These are phyloP conservation scores for Ogataea zsoltii DNA, from an alignment of 805 yeast species.

Conservation along the genomic window DNA sequence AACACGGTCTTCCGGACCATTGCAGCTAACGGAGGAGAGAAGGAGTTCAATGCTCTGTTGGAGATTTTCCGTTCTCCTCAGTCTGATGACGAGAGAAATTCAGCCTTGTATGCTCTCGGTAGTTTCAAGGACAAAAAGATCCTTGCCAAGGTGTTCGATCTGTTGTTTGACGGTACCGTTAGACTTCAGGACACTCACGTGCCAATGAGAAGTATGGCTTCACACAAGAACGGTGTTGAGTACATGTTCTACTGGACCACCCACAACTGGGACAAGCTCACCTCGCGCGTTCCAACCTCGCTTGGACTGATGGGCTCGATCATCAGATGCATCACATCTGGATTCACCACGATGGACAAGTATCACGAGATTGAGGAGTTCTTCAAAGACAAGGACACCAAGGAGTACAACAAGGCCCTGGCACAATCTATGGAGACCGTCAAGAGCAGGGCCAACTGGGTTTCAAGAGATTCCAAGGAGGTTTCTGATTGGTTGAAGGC, in stretches of 20 bases:
- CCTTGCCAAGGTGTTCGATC: constrained; percentile 39
- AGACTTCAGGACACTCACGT: constrained; percentile 49
- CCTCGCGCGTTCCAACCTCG: constrained; percentile 74
- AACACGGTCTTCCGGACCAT: constrained; percentile 45
- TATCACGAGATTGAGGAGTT: constrained; percentile 45
- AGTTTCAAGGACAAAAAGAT: constrained; percentile 40
- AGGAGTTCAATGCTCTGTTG: constrained; percentile 43
- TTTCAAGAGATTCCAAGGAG: constrained; percentile 45
- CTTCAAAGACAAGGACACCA: constrained; percentile 49
- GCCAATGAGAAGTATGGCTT: constrained; percentile 74
- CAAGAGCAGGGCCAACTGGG: constrained; percentile 55
- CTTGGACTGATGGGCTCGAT: constrained; percentile 77
- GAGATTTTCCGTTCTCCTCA: constrained; percentile 51
- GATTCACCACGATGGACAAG: constrained; percentile 41
- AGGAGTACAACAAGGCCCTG: constrained; percentile 59
- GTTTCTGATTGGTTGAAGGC: constrained; percentile 48
- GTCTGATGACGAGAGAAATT: constrained; percentile 57
- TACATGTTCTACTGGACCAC: constrained; percentile 72
- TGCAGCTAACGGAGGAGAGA: constrained; percentile 39
- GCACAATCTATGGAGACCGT: constrained; percentile 60
- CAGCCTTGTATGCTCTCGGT: constrained; percentile 57
- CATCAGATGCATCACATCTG: constrained; percentile 55
- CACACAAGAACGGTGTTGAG: constrained; percentile 63
- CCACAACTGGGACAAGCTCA: constrained; percentile 69
- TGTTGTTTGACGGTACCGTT: constrained; percentile 68